Percentiles rank a stretch among this genome's conserved stretches.
These are phyloP conservation scores for Metschnikowia santaceciliae DNA, from an alignment of 805 yeast species.

Conservation along the genomic window DNA sequence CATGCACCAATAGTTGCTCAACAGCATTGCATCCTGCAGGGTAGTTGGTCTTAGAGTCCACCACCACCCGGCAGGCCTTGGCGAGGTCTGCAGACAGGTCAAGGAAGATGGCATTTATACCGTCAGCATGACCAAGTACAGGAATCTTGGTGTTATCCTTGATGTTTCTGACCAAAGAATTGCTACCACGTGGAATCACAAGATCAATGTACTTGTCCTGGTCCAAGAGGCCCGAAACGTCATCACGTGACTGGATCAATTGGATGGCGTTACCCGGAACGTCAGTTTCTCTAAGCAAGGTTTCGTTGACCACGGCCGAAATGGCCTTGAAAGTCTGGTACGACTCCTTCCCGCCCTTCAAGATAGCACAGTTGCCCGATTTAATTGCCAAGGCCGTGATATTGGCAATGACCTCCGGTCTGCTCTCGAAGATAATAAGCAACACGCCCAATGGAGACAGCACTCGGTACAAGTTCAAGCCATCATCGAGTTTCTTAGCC, in stretches of 20 bases:
- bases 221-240: slow-evolving; percentile 74
- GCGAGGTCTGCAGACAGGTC: slow-evolving; percentile 72
- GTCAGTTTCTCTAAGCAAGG: slow-evolving; percentile 54
- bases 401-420: slow-evolving; percentile 98
- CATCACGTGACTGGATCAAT: slow-evolving; percentile 82
- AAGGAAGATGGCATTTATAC: slow-evolving; percentile 85
- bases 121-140: slow-evolving; percentile 98
- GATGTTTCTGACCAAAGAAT: slow-evolving; percentile 81
- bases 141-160: slow-evolving; percentile 90
- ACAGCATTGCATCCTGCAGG: slow-evolving; percentile 99
- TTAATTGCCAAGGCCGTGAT: slow-evolving; percentile 93
- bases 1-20: slow-evolving; percentile 74
- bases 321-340: slow-evolving; percentile 77
- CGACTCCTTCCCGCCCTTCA: slow-evolving; percentile 97
- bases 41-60: slow-evolving; percentile 91
- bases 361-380: slow-evolving; percentile 93
- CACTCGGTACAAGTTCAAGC: slow-evolving; percentile 74
- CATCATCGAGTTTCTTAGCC: slow-evolving; percentile 84
- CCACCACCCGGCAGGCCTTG: slow-evolving; percentile 70
- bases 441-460: slow-evolving; percentile 95
- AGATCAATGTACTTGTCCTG: slow-evolving; percentile 91
- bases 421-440: slow-evolving; percentile 86
- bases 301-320: slow-evolving; percentile 63
- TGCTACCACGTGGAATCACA: slow-evolving; percentile 98
- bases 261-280: slow-evolving; percentile 84